Conservation (phyloP, 345 rosid genomes). For the Eucalyptus urophylla region DNA sequence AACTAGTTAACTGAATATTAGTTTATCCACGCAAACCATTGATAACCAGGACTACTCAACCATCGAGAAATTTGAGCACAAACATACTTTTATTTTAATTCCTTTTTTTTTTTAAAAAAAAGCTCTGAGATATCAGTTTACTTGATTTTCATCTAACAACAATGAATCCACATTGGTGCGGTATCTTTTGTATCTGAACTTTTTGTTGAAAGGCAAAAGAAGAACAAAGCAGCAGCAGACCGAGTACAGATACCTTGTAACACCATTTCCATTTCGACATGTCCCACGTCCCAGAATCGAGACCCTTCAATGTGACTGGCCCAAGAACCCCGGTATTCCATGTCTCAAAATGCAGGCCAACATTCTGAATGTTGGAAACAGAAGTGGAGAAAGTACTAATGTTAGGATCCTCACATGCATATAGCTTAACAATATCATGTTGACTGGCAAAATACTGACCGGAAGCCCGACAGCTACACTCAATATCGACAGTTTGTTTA, state of each 20-base stretch:
- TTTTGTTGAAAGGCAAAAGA: not conserved
- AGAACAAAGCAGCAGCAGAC: not conserved
- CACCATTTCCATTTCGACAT: conserved; percentile 85
- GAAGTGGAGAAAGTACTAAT: not conserved
- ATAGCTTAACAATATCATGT: not conserved
- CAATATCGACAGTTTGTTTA: conserved; percentile 66
- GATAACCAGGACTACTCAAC: not conserved
- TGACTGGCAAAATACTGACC: conserved; percentile 21
- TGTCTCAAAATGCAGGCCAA: conserved; percentile 64
- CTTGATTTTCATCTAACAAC: too few species aligned
- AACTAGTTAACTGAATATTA: not conserved
- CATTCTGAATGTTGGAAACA: conserved; percentile 42
- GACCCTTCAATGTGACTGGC: conserved; percentile 59
- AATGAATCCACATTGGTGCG: not conserved
- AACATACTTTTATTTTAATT: too few species aligned
- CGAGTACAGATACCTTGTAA: conserved; percentile 56
- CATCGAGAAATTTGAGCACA: not conserved
- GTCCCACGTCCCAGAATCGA: conserved; percentile 66
- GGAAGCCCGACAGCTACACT: conserved; percentile 86
- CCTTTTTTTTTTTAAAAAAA: not conserved
- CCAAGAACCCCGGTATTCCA: conserved; percentile 87
- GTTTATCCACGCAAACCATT: not conserved
- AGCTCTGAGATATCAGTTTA: too few species aligned
- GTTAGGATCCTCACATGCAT: not conserved
- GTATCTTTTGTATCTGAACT: not conserved